Base-by-base conservation (phyloP, 2,329 filamentous ascomycete species). In the Orbilia oligospora region DNA sequence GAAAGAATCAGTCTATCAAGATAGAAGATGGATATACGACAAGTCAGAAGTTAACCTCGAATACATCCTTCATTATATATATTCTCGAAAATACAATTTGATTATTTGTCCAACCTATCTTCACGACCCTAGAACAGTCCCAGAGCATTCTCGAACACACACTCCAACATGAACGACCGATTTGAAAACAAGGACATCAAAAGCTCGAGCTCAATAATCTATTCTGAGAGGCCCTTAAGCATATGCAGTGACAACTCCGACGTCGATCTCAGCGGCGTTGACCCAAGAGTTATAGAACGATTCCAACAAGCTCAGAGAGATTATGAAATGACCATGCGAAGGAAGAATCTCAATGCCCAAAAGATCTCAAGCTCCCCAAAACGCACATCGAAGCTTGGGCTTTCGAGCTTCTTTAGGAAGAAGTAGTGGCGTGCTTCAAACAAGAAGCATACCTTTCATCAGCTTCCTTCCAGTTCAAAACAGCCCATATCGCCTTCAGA, bases 401-500 rank as follows among this genome's bases (percentile, higher is more conserved):
- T 71, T 1, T 65, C 46, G 12, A 71, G 41, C 6, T n/a, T 71
- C 10, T 65, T 71, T 12, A 71, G 8, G 33, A 38, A 56, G 69
- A 71, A 65, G 20, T 18, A 67, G 53, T 1, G 55, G 49, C 16
- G 20, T 69, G 71, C 53, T 75, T 75, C n/a, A 76, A 36, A 30
- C 72, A 76, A 33, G 49, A 38, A 30, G 9, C 14, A 53, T 76
- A 93, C 30, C 91, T 87, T 75, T 87, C 85, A 85, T 92, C 90
- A 0, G 89, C 88, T 3, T 88, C 90, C 84, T 90, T 89, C 92
- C 92, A 94, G 85, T 93, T 93, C 83, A 94, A 89, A 44, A 94
- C 89, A 33, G 90, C 90, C 92, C 91, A 94, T 81, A 93, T 92
- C 78, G 91, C 91, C 78, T 92, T 88, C 5, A 93, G 88, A 82